phyloP scores from a whole-genome alignment of 2,329 filamentous ascomycete genomes.

The Thielaviopsis euricoi region DNA sequence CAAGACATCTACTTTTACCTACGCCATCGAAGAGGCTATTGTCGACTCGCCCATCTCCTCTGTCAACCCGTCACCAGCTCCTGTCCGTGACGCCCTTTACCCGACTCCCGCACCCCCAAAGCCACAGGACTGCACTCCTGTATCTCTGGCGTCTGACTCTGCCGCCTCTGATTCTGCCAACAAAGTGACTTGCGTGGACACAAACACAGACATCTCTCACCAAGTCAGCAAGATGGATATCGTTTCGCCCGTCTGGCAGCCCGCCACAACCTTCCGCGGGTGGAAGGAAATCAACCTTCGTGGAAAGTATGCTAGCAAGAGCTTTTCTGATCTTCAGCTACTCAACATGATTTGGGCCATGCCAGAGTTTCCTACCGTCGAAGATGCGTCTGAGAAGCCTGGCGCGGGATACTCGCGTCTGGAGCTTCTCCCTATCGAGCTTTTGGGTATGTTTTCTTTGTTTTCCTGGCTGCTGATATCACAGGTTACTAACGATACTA shows the following conservation, averaged over 20 bases:
- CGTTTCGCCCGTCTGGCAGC: slow-evolving; percentile 31
- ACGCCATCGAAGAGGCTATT: slow-evolving; percentile 31
- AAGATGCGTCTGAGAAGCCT: slow-evolving; percentile 11
- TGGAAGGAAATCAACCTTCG: slow-evolving; percentile 47
- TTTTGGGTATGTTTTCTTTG: slow-evolving; percentile 42
- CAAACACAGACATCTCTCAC: neutral
- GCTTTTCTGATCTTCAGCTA: slow-evolving; percentile 41
- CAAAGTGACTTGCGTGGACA: neutral
- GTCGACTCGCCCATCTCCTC: slow-evolving; percentile 35
- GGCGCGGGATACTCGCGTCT: slow-evolving; percentile 37
- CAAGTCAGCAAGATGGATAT: neutral
- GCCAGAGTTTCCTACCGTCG: slow-evolving; percentile 9
- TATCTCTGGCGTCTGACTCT: neutral
- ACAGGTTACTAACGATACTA: slow-evolving; percentile 19
- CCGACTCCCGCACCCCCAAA: slow-evolving; percentile 24
- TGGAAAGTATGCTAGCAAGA: slow-evolving; percentile 42
- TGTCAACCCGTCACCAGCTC: slow-evolving; percentile 30
- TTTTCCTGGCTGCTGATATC: neutral
- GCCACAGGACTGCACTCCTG: neutral
- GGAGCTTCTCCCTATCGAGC: slow-evolving; percentile 52
- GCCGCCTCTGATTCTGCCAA: neutral
- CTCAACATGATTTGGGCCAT: slow-evolving; percentile 38
- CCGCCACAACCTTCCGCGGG: slow-evolving; percentile 40
- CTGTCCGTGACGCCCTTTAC: slow-evolving; percentile 31
- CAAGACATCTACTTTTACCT: slow-evolving; percentile 43